Evolutionary conservation across 2,329 filamentous ascomycete species (phyloP).

Genomic region (Aureobasidium sp.): DNA sequence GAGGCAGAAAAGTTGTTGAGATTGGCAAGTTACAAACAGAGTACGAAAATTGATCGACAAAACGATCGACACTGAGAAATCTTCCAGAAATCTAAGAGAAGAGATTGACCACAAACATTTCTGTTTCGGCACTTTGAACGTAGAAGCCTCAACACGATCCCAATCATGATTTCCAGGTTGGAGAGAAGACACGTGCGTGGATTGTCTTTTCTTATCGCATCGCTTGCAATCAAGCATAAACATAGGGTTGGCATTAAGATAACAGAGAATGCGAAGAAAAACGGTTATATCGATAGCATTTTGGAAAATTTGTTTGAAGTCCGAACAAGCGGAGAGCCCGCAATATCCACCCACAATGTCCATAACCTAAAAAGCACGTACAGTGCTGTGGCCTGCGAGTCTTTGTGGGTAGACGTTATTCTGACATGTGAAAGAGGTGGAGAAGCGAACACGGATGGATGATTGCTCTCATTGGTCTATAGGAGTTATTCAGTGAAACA

Average conservation of each 20-base stretch:
- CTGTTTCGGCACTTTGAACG: not conserved
- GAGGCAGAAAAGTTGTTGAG: not conserved
- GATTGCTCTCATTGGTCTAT: not conserved
- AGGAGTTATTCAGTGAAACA: not conserved
- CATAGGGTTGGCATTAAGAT: constrained; percentile 3
- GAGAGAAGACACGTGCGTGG: not conserved
- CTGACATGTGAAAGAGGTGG: not conserved
- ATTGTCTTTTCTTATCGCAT: not conserved
- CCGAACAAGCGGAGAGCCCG: not conserved
- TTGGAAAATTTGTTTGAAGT: not conserved
- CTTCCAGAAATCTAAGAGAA: not conserved
- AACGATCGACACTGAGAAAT: not conserved
- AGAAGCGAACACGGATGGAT: not conserved
- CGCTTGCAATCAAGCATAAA: not conserved
- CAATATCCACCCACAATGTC: not conserved
- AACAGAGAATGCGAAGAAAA: not conserved
- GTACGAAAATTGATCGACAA: not conserved
- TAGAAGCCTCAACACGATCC: not conserved
- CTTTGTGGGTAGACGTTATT: not conserved
- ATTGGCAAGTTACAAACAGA: not conserved
- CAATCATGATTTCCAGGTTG: not conserved
- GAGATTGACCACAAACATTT: not conserved
- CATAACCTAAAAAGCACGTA: not conserved
- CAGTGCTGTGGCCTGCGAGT: not conserved
- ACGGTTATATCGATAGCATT: constrained; percentile 6